Conservation (phyloP, 345 rosid species). For the Luvunga scandens region DNA sequence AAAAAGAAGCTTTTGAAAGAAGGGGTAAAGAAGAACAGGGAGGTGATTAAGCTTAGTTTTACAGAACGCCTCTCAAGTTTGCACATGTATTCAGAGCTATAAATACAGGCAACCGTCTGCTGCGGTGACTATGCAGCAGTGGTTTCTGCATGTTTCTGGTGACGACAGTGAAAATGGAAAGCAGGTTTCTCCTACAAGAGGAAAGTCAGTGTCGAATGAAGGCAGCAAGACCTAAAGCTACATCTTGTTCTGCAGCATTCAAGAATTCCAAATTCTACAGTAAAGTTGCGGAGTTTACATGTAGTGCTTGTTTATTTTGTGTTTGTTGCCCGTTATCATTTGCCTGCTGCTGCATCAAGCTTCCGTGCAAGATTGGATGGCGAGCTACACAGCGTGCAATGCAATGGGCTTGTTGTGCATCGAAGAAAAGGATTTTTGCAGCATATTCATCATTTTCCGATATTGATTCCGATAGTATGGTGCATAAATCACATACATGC, state of each 20-base stretch:
- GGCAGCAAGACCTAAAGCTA: conserved; percentile 1
- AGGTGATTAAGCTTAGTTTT: neutral
- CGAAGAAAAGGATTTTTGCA: conserved; percentile 31
- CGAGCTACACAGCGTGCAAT: conserved; percentile 29
- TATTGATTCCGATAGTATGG: conserved; percentile 41
- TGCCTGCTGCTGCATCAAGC: conserved; percentile 49
- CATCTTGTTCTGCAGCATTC: neutral
- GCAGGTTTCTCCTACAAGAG: neutral
- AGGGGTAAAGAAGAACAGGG: neutral
- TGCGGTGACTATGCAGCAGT: neutral
- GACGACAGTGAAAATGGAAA: neutral
- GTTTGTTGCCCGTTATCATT: conserved; percentile 60
- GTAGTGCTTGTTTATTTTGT: conserved; percentile 56
- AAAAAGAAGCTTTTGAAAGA: neutral
- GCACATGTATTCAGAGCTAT: too few relatives aligned
- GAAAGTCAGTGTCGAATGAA: neutral
- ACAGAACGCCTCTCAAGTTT: neutral
- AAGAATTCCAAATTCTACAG: conserved; percentile 19
- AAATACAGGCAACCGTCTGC: too few relatives aligned
- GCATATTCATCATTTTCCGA: conserved; percentile 79
- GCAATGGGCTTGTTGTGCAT: conserved; percentile 31
- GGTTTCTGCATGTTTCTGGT: neutral
- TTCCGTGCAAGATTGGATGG: conserved; percentile 60
- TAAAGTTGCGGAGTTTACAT: conserved; percentile 41
- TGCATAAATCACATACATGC: conserved; percentile 2